Base-by-base conservation (phyloP, 768 basidiomycete species). In the Epithele typhae region DNA sequence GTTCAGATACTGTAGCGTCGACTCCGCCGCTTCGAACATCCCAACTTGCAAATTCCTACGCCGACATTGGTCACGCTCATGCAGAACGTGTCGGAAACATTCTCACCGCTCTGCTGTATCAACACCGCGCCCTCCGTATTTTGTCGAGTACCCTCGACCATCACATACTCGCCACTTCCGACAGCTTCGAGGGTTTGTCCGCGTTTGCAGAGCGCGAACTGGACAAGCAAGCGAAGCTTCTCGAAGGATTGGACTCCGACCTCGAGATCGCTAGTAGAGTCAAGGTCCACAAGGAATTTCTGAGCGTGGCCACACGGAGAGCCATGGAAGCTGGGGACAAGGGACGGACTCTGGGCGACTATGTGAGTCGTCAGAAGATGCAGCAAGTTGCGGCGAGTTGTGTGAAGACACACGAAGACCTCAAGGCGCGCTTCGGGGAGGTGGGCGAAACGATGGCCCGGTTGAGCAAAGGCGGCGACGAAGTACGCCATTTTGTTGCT, bases 311-410 rank as follows among this genome's bases (percentile, higher is more conserved):
- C 1, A 78, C 82, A 41, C 72, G 84, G 27, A 81, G 74, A 54
- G 80, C 84, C 2, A 85, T 89, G 36, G 85, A 89, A 48, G 71
- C 76, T 0, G 89, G 87, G 3, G 82, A 81, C 46, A 76, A 70
- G 45, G 76, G 76, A 12, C 72, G 89, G 37, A 85, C 83, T 10
- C 64, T 92, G 33, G 87, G 83, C 10, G 87, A 88, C 60, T 92
- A 91, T 63, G 87, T 92, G 21, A 84, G 84, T 14, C 75, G 72
- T 53, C 77, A 71, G 40, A 88, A 83, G 68, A 92, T 92, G 89
- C 76, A 72, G 56, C 77, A 86, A 59, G 89, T 92, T 1, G 85
- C 80, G 3, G 84, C 84, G 14, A 79, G 76, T 3, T 90, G 87
- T 66, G 59, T 68, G 14, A 73, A 75, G 39, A 81, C 83, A 21